Evolutionary conservation across 345 rosid genomes (phyloP).

Genomic region (Rhodomyrtus tomentosa): DNA sequence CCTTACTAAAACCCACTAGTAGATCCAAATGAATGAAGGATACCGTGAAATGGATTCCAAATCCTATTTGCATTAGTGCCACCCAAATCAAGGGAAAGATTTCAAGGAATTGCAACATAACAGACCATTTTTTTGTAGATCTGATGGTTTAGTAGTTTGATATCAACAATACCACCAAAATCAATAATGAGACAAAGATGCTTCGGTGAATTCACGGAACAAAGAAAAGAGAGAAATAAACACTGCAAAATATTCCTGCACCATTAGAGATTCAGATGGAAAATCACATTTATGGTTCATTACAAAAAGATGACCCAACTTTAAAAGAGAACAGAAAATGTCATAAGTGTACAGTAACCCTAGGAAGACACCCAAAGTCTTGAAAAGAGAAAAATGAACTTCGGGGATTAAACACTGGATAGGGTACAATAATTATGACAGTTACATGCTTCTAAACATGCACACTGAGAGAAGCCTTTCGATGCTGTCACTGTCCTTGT

Average conservation of each 20-base stretch:
- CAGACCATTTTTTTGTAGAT: background rate
- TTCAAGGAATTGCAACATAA: background rate
- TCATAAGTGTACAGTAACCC: background rate
- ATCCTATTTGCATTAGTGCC: background rate
- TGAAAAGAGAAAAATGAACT: background rate
- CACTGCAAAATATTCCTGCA: background rate
- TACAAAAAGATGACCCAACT: background rate
- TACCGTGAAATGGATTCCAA: background rate
- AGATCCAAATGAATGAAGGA: background rate
- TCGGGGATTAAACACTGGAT: background rate
- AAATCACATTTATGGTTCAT: background rate
- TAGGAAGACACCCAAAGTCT: background rate
- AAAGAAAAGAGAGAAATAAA: background rate
- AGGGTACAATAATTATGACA: background rate
- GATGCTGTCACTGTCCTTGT: background rate
- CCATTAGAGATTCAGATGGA: background rate
- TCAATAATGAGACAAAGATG: background rate
- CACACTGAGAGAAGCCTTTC: background rate
- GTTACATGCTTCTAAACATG: background rate
- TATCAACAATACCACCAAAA: background rate
- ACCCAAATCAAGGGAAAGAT: background rate
- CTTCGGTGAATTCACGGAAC: background rate
- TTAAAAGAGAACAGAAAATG: background rate
- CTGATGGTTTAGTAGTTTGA: background rate
- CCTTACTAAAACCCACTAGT: background rate